A percentile compares a stretch with the other conserved stretches of the same genome.
These are phyloP conservation scores for Hypsizygus ulmarius DNA, from an alignment of 1,284 basidiomycete species.

Conservation along the genomic window DNA sequence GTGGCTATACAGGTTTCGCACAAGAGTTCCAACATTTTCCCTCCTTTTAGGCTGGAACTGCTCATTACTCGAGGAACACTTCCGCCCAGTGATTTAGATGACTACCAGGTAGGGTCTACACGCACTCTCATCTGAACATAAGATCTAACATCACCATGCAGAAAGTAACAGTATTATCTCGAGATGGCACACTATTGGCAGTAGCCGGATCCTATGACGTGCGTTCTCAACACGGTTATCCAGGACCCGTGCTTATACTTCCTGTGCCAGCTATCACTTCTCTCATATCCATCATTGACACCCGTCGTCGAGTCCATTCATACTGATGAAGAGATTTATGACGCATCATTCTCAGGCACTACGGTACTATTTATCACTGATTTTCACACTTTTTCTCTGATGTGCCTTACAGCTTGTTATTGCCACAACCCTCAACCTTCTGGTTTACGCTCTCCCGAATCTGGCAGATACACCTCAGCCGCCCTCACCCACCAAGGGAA, in stretches of 20 bases:
- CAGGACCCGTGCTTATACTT: slow-evolving; percentile 7
- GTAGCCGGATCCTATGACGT: slow-evolving; percentile 68
- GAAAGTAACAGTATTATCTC: slow-evolving; percentile 79
- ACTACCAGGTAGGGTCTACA: slow-evolving; percentile 69
- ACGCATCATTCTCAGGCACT: slow-evolving; percentile 60
- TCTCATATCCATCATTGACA: slow-evolving; percentile 65
- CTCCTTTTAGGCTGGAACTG: slow-evolving; percentile 49
- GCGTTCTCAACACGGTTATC: slow-evolving; percentile 22
- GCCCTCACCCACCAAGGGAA: slow-evolving; percentile 31
- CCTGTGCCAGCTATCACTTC: slow-evolving; percentile 58
- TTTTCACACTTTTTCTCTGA: background rate
- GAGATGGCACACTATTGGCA: slow-evolving; percentile 56
- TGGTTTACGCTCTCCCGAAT: slow-evolving; percentile 53
- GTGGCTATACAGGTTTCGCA: slow-evolving; percentile 17
- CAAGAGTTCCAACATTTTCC: background rate
- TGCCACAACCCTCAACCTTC: slow-evolving; percentile 58
- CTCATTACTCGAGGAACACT: slow-evolving; percentile 63
- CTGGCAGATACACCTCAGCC: slow-evolving; percentile 14
- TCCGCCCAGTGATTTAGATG: slow-evolving; percentile 55
- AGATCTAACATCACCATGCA: slow-evolving; percentile 29
- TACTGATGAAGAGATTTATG: slow-evolving; percentile 71
- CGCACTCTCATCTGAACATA: background rate
- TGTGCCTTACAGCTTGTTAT: slow-evolving; percentile 53
- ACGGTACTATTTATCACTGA: slow-evolving; percentile 20
- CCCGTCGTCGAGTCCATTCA: slow-evolving; percentile 47